Evolutionary conservation across 192 early-diverging fungal species (phyloP), one percentile per base, ranked within the genome.

Genomic region (Coemansia nantahalensis): DNA sequence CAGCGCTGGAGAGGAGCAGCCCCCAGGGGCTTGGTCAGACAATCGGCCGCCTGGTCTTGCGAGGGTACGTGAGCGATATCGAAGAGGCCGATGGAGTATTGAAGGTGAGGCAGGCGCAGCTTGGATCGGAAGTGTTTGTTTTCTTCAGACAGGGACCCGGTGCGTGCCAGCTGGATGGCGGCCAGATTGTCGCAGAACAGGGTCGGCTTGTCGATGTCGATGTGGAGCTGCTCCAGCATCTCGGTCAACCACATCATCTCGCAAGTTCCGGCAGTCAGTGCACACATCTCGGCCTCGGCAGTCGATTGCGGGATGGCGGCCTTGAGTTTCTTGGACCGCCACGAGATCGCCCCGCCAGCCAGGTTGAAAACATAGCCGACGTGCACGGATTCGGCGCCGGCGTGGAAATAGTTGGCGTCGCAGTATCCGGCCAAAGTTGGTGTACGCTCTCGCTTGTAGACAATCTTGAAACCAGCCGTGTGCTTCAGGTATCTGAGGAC

Each of bases 351-450:
- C 14, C 44, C 43, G 17, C 54, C 36, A 48, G 43, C 45, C 8
- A 48, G 17, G 43, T 37, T 37, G 36, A 46, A 46, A 0, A 40
- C 24, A 40, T 48, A 56, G 1, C 28, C 45, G 35, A 18, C 18
- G 18, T 56, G 32, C 1, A 39, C 54, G 8, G 35, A 10, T n/a
- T 39, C 45, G 13, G 44, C 44, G 19, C 34, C 35, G 0, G 43
- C 17, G 33, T 55, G 53, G 35, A 40, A 56, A 11, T 39, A 56
- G 44, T 41, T 56, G 16, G 58, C 49, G 52, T 60, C 41, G 18
- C 28, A 46, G 18, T 46, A 60, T 0, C 49, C 43, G 45, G 13
- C 30, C 7, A 52, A 43, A 22, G 17, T 4, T 4, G 39, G 22
- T 6, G 14, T 19, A 13, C n/a, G n/a, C 12, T 21, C 13, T 22